These are phyloP conservation scores for Nigrospora osmanthi DNA, from an alignment of 2,329 filamentous ascomycete genomes.

Conservation along the genomic window DNA sequence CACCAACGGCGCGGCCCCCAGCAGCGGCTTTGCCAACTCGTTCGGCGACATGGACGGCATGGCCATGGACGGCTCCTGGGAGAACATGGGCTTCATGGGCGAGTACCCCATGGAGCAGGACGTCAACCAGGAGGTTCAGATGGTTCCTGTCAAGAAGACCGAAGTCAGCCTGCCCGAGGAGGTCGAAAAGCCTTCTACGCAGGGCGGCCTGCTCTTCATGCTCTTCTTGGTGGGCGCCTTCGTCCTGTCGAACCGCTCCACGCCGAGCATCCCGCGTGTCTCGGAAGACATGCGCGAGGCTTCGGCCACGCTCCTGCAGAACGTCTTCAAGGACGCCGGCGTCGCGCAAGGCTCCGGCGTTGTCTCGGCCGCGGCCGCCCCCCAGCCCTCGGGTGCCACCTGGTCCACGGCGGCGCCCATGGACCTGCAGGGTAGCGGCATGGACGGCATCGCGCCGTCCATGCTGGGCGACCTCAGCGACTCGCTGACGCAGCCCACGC, in stretches of 20 bases:
- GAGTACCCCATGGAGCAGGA: constrained; percentile 58
- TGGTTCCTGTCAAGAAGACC: constrained; percentile 46
- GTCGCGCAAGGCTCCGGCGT: constrained; percentile 37
- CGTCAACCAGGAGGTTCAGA: constrained; percentile 51
- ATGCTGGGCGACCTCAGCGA: constrained; percentile 61
- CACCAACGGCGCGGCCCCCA: constrained; percentile 49
- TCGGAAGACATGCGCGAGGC: constrained; percentile 75
- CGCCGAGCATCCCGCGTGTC: constrained; percentile 65
- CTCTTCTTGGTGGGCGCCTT: constrained; percentile 94
- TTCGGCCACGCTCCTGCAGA: constrained; percentile 69
- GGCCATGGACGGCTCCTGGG: constrained; percentile 75
- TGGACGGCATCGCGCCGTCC: constrained; percentile 46
- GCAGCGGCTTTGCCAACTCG: constrained; percentile 58
- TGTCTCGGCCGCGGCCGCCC: constrained; percentile 35
- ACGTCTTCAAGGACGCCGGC: constrained; percentile 74
- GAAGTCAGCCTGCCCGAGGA: constrained; percentile 38
- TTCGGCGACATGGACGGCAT: constrained; percentile 80
- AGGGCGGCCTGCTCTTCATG: constrained; percentile 84
- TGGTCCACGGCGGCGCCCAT: constrained; percentile 35
- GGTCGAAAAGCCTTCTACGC: constrained; percentile 59
- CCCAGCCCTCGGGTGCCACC: constrained; percentile 42
- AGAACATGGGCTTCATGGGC: constrained; percentile 70
- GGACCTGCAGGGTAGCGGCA: constrained; percentile 29
- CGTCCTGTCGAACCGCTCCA: constrained; percentile 77
- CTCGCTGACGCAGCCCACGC: constrained; percentile 64